Evolutionary conservation across 1,284 basidiomycete genomes (phyloP).

Genomic region (Porodaedalea pini): DNA sequence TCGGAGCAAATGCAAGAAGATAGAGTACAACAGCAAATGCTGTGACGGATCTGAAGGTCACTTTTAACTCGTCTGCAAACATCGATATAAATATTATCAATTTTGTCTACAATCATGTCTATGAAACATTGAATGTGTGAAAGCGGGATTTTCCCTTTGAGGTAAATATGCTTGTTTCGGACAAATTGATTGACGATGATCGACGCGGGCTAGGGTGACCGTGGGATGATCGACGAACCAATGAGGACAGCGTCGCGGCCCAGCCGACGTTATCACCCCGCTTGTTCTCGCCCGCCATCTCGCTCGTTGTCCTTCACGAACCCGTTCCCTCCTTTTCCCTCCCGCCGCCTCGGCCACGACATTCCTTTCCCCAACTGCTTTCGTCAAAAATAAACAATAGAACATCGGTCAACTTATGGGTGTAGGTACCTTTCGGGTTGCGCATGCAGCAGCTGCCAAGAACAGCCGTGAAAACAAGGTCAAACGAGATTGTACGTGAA

Average conservation of each 20-base stretch:
- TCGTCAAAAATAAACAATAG: background rate
- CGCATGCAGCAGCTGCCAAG: constrained; percentile 12
- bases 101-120: no score
- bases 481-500: constrained; percentile 15
- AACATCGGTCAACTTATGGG: background rate
- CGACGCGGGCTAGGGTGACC: background rate
- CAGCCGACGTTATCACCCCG: constrained; percentile 7
- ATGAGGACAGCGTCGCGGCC: background rate
- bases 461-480: background rate
- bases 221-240: constrained; percentile 5
- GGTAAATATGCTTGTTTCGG: no score
- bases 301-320: constrained; percentile 3
- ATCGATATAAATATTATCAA: no score
- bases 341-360: constrained; percentile 6
- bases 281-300: constrained; percentile 1
- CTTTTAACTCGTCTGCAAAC: no score
- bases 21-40: no score
- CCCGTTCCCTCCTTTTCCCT: constrained; percentile 1
- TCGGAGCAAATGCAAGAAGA: no score
- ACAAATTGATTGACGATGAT: background rate
- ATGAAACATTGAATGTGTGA: no score
- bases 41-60: no score
- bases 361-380: constrained; percentile 11
- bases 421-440: constrained; percentile 13
- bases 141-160: no score